A percentile compares a stretch with the other conserved stretches of the same genome.
These are phyloP conservation scores for Cryptococcus amylolentus DNA, from an alignment of 1,284 basidiomycete genomes.

Conservation along the genomic window DNA sequence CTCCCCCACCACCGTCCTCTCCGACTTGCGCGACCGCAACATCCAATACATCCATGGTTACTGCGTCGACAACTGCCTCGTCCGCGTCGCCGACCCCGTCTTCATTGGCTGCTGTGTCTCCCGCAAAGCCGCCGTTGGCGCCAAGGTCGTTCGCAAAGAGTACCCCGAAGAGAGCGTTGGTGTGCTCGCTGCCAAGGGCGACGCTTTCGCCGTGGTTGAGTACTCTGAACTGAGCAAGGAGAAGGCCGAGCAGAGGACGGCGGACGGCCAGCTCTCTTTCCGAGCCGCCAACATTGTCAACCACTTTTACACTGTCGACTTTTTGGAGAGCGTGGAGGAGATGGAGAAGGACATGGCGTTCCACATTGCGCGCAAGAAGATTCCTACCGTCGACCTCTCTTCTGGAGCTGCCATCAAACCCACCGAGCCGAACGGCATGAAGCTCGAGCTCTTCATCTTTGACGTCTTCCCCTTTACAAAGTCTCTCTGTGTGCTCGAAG, in stretches of 20 bases:
- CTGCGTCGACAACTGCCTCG: conserved; percentile 98
- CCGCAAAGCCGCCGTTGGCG: conserved; percentile 81
- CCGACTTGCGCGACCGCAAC: conserved; percentile 72
- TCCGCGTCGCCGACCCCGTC: conserved; percentile 92
- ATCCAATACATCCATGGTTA: conserved; percentile 91
- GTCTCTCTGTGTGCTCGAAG: conserved; percentile 83
- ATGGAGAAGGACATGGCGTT: conserved; percentile 90
- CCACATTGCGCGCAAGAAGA: conserved; percentile 99
- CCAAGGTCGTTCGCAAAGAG: conserved; percentile 93
- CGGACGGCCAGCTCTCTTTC: conserved; percentile 75
- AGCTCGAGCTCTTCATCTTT: conserved; percentile 97
- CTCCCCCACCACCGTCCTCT: conserved; percentile 67
- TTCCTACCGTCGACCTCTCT: conserved; percentile 71
- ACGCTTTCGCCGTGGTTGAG: conserved; percentile 88
- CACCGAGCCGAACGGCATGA: conserved; percentile 93
- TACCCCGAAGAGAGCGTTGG: conserved; percentile 88
- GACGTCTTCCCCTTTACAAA: conserved; percentile 95
- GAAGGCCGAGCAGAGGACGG: conserved; percentile 73
- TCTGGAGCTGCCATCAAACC: conserved; percentile 71
- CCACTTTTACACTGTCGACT: conserved; percentile 92
- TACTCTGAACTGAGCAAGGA: conserved; percentile 92
- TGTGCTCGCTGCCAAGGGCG: conserved; percentile 79
- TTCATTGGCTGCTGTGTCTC: conserved; percentile 91
- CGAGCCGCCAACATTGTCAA: conserved; percentile 97
- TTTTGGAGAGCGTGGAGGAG: conserved; percentile 72